Evolutionary conservation across 1,284 basidiomycete species (phyloP).

Genomic region (Kalmanozyma brasiliensis): DNA sequence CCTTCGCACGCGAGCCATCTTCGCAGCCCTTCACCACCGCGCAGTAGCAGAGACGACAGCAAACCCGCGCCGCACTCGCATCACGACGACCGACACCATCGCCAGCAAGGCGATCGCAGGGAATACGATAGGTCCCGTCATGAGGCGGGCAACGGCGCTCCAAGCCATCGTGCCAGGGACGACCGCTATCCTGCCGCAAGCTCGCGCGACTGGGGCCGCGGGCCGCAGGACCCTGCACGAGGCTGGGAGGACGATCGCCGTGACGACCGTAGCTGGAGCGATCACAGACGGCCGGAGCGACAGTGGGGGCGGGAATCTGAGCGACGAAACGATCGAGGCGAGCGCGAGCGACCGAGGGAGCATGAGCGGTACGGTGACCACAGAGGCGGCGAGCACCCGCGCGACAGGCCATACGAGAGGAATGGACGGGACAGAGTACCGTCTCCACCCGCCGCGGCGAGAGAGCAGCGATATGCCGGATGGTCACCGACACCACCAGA

Average conservation of each 20-base stretch:
- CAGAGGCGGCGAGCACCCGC: constrained; percentile 3
- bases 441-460: constrained; percentile 4
- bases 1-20: constrained; percentile 6
- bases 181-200: constrained; percentile 1
- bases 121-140: constrained; percentile 3
- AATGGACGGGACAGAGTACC: constrained; percentile 17
- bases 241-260: constrained; percentile 1
- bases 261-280: constrained; percentile 5
- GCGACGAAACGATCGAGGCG: constrained; percentile 8
- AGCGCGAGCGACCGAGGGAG: constrained; percentile 13
- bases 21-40: constrained; percentile 30
- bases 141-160: neutral
- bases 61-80: neutral
- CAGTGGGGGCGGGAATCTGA: constrained; percentile 5
- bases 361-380: constrained; percentile 4
- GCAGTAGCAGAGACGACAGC: constrained; percentile 6
- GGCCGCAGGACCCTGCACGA: neutral
- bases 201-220: constrained; percentile 1
- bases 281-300: neutral
- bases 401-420: neutral
- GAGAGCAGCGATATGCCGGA: constrained; percentile 8
- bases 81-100: constrained; percentile 4
- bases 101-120: constrained; percentile 1
- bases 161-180: constrained; percentile 3
- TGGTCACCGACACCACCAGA: constrained; percentile 33